Percentiles rank a stretch among this genome's conserved stretches.
Conservation (phyloP, 148 eudicot genomes). For the Rhododendron molle region DNA sequence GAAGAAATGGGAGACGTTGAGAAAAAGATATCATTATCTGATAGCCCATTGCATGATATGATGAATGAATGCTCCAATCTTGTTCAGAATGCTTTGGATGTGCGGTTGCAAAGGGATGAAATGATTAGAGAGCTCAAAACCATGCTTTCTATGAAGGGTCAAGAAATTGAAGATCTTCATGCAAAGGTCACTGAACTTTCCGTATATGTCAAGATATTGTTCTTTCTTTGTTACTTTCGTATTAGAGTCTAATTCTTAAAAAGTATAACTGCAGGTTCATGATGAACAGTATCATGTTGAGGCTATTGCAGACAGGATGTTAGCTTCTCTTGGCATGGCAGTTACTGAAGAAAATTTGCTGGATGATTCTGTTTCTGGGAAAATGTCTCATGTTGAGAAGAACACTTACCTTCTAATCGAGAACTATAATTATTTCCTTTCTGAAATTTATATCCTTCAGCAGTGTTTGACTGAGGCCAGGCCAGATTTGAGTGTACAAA, state of each 20-base stretch:
- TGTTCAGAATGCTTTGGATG: slow-evolving; percentile 38
- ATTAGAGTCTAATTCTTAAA: slow-evolving; percentile 20
- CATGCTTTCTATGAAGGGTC: slow-evolving; percentile 24
- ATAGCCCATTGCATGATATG: slow-evolving; percentile 46
- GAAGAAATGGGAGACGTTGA: slow-evolving; percentile 27
- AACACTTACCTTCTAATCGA: slow-evolving; percentile 50
- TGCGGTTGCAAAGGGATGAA: slow-evolving; percentile 25
- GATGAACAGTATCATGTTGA: slow-evolving; percentile 50
- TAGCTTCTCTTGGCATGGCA: slow-evolving; percentile 49
- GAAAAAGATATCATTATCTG: slow-evolving; percentile 14
- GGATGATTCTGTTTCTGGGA: slow-evolving; percentile 52
- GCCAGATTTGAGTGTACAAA: slow-evolving; percentile 50
- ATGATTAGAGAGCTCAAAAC: slow-evolving; percentile 35
- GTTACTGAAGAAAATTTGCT: slow-evolving; percentile 48
- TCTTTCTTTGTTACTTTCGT: slow-evolving; percentile 36
- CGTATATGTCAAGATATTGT: slow-evolving; percentile 46
- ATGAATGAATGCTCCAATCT: slow-evolving; percentile 64
- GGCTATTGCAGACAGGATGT: slow-evolving; percentile 49
- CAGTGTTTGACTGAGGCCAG: slow-evolving; percentile 55
- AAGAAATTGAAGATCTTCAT: slow-evolving; percentile 59
- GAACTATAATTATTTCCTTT: slow-evolving; percentile 68
- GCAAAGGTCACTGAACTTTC: slow-evolving; percentile 53
- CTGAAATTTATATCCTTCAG: slow-evolving; percentile 62
- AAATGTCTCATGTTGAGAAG: slow-evolving; percentile 60
- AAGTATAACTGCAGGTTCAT: slow-evolving; percentile 35